Percentiles rank a stretch among this genome's conserved stretches.
Conservation (phyloP, 2,329 filamentous ascomycete genomes). For the Alternaria hordeiaustralica region DNA sequence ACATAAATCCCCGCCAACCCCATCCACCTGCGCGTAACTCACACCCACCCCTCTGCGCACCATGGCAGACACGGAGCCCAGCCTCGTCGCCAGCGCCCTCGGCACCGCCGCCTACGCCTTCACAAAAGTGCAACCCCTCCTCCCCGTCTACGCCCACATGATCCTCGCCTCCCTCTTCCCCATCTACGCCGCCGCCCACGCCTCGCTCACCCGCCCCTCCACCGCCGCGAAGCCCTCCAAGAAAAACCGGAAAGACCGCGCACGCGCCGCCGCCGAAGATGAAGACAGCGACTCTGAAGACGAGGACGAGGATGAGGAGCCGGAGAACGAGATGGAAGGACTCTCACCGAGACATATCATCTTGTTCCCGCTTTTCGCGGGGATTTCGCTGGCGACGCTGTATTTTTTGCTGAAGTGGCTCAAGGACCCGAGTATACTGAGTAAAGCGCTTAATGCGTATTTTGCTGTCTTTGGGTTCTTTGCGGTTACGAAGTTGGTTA, state of each 20-base stretch:
- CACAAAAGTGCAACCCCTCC: conserved; percentile 45
- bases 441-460: conserved; percentile 82
- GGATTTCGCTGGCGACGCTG: conserved; percentile 71
- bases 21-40: neutral
- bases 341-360: conserved; percentile 81
- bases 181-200: conserved; percentile 84
- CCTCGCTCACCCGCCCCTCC: conserved; percentile 81
- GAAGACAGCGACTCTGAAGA: conserved; percentile 49
- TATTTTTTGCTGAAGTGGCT: conserved; percentile 93
- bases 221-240: conserved; percentile 73
- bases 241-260: conserved; percentile 57
- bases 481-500: conserved; percentile 74
- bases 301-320: conserved; percentile 60
- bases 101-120: conserved; percentile 53
- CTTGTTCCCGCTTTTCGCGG: conserved; percentile 81
- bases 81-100: conserved; percentile 36
- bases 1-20: neutral
- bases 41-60: neutral
- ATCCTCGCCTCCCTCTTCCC: conserved; percentile 76
- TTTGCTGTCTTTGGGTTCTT: conserved; percentile 82
- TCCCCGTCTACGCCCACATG: conserved; percentile 67
- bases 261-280: conserved; percentile 35
- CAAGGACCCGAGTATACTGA: conserved; percentile 79
- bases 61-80: conserved; percentile 42
- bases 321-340: conserved; percentile 67